These are phyloP conservation scores for Aureobasidium sp. DNA, from an alignment of 2,329 filamentous ascomycete genomes.

Conservation along the genomic window DNA sequence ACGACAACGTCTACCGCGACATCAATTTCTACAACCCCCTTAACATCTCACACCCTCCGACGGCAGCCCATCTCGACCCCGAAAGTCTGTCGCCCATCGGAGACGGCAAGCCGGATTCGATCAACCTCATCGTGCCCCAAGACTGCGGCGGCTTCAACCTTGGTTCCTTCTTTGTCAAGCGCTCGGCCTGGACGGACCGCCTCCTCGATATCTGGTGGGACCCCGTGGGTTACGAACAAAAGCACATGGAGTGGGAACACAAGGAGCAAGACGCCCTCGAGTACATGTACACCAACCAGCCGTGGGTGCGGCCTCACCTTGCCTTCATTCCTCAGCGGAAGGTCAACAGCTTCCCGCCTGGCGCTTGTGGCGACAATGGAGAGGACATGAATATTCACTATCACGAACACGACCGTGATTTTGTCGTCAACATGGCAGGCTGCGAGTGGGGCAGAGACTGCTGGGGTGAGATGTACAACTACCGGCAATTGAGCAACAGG, in stretches of 20 bases:
- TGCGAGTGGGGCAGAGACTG: slow-evolving; percentile 96
- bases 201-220: slow-evolving; percentile 98
- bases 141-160: slow-evolving; percentile 96
- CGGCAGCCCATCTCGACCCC: slow-evolving; percentile 62
- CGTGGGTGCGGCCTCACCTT: slow-evolving; percentile 84
- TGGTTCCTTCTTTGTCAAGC: slow-evolving; percentile 85
- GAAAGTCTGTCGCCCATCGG: slow-evolving; percentile 65
- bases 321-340: slow-evolving; percentile 85
- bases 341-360: slow-evolving; percentile 89
- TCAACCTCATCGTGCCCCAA: slow-evolving; percentile 84
- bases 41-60: slow-evolving; percentile 81
- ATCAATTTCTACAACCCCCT: slow-evolving; percentile 95
- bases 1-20: slow-evolving; percentile 75
- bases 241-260: slow-evolving; percentile 98
- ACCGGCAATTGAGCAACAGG: slow-evolving; percentile 82
- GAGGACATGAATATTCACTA: slow-evolving; percentile 77
- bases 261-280: slow-evolving; percentile 96
- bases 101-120: slow-evolving; percentile 68
- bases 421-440: slow-evolving; percentile 96
- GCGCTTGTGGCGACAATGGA: slow-evolving; percentile 74
- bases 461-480: slow-evolving; percentile 97
- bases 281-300: slow-evolving; percentile 82
- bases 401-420: slow-evolving; percentile 75
- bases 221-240: slow-evolving; percentile 93
- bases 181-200: slow-evolving; percentile 83